Conservation (phyloP, 306 rosid genomes). For the Gillenia trifoliata region DNA sequence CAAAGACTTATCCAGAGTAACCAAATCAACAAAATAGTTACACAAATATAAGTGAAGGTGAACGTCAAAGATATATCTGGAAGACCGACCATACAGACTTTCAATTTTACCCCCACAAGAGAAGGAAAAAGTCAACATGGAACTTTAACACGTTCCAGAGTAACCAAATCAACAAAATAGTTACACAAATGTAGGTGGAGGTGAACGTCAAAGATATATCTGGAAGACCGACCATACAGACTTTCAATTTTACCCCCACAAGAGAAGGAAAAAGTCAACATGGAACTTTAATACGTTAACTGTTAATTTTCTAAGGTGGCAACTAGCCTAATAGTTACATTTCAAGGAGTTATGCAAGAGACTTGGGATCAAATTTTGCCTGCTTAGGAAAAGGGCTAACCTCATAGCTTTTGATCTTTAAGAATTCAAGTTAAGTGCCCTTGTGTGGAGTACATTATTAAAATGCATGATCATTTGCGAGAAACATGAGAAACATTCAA, state of each 20-base stretch:
- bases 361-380: background rate
- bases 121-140: background rate
- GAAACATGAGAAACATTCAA: constrained; percentile 2
- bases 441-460: background rate
- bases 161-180: background rate
- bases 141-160: background rate
- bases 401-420: background rate
- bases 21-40: background rate
- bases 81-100: background rate
- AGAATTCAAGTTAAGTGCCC: background rate
- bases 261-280: background rate
- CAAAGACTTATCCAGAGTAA: background rate
- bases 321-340: background rate
- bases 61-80: background rate
- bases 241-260: background rate
- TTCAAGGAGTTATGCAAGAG: background rate
- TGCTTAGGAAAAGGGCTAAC: background rate
- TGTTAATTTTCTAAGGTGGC: background rate
- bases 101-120: background rate
- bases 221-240: background rate
- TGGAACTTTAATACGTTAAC: background rate
- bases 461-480: background rate
- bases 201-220: background rate
- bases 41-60: constrained; percentile 6
- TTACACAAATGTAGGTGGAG: background rate